A percentile compares a stretch with the other conserved stretches of the same genome.
phyloP scores from a whole-genome alignment of 495 filamentous ascomycete species.

The Aspergillus cavernicola region DNA sequence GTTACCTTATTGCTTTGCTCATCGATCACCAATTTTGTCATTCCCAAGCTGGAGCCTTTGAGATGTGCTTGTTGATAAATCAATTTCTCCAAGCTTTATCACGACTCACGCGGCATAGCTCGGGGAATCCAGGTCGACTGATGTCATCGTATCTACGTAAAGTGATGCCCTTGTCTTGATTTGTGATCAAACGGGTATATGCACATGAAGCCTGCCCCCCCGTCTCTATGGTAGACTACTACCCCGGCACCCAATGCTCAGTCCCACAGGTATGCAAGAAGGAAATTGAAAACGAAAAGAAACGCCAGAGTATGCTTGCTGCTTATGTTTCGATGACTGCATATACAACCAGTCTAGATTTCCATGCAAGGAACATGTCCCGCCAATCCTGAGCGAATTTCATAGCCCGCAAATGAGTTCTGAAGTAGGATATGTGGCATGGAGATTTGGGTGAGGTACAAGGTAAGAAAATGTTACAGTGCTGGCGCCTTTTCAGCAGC shows the following conservation, averaged over 20 bases:
- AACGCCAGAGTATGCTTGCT: background rate
- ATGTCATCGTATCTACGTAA: background rate
- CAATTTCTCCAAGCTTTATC: too few relatives aligned
- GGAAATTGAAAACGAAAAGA: background rate
- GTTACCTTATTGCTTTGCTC: too few relatives aligned
- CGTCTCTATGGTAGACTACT: background rate
- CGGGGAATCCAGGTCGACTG: too few relatives aligned
- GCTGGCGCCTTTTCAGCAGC: background rate
- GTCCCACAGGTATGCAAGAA: too few relatives aligned
- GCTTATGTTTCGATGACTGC: background rate
- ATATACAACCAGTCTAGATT: background rate
- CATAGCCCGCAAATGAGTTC: too few relatives aligned
- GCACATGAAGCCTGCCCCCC: background rate
- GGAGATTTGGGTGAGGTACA: background rate
- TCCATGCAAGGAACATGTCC: background rate
- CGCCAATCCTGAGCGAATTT: background rate
- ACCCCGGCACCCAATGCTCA: too few relatives aligned
- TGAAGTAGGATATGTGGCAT: background rate
- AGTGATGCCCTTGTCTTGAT: background rate
- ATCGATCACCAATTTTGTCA: too few relatives aligned
- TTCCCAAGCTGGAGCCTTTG: too few relatives aligned
- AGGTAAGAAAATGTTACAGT: background rate
- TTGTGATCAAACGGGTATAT: constrained; percentile 2
- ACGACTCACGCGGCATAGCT: too few relatives aligned
- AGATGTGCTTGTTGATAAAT: too few relatives aligned